These are phyloP conservation scores for Glycine soja DNA, from an alignment of 306 rosid species.

Conservation along the genomic window DNA sequence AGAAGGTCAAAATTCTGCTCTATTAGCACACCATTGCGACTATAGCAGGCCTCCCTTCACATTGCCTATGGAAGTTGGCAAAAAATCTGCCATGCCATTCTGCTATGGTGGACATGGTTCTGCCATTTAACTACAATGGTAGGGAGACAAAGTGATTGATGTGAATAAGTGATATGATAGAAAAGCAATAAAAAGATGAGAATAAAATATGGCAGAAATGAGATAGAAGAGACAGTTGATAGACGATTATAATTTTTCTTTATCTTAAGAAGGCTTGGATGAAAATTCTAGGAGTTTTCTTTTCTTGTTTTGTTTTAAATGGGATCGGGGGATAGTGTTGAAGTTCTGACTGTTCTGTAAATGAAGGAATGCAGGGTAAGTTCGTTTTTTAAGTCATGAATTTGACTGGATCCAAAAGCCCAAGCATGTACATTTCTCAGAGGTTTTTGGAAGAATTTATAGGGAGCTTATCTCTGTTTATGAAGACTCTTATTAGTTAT, in stretches of 20 bases:
- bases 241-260: not conserved
- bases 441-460: not conserved
- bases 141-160: not conserved
- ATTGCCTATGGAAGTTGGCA: not conserved
- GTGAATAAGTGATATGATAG: not conserved
- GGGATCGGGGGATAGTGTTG: not conserved
- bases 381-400: not conserved
- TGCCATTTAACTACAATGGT: not conserved
- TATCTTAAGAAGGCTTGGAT: not conserved
- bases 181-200: not conserved
- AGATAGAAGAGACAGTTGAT: not conserved
- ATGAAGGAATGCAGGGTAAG: constrained; percentile 15
- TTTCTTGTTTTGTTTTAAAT: not conserved
- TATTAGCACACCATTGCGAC: not conserved
- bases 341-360: constrained; percentile 8
- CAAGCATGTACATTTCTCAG: not conserved
- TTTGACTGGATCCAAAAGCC: constrained; percentile 1
- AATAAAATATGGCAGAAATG: not conserved
- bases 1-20: not conserved
- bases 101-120: not conserved
- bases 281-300: constrained; percentile 10
- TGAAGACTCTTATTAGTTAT: not conserved
- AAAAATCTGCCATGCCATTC: not conserved
- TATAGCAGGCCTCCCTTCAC: not conserved
- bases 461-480: not conserved